Base-by-base conservation (phyloP, 1,284 basidiomycete species). In the Thelephora terrestris region DNA sequence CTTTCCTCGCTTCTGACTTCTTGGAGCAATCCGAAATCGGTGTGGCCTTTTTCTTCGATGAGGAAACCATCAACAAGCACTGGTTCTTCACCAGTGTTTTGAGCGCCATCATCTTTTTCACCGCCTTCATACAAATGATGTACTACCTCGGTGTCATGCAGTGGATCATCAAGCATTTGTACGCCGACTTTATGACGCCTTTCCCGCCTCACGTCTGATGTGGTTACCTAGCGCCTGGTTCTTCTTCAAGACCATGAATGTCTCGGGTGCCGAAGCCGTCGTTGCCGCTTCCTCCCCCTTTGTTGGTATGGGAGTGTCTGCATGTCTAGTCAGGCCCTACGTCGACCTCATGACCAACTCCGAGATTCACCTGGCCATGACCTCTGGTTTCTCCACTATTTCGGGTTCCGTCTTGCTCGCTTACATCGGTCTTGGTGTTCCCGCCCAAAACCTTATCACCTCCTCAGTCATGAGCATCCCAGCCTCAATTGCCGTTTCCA, bases 391-490 rank as follows among this genome's bases (percentile, higher is more conserved):
- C 69, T 87, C 91, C 7, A 92, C 91, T 47, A 94, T 94, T 57
- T 84, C 91, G 47, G 92, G 92, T 45, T 90, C 89, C 47, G 91
- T 94, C 16, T 74, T 95, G 49, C 72, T 78, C 48, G 91, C 89
- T 39, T 95, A 94, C 65, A 86, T 94, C 58, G 69, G 66, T 48
- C 68, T 93, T 53, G 92, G 92, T 49, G 86, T 95, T 35, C 84
- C 86, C 27, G 67, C 90, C 16, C 76, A 82, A 64, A 91, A 89
- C 64, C 73, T 95, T 25, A 75, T 95, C 58, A 92, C 91, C 5
- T 87, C 91, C 4, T 91, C 88, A 9, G 85, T 95, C 56, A 95
- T 95, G 91, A 88, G 84, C 61, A 95, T 95, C 58, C 91, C 91
- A 7, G 91, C 92, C 1, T 91, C 91, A 10, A 91, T 95, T 61